phyloP scores from a whole-genome alignment of 1,139 yeast species.

The Kodamaea ohmeri region DNA sequence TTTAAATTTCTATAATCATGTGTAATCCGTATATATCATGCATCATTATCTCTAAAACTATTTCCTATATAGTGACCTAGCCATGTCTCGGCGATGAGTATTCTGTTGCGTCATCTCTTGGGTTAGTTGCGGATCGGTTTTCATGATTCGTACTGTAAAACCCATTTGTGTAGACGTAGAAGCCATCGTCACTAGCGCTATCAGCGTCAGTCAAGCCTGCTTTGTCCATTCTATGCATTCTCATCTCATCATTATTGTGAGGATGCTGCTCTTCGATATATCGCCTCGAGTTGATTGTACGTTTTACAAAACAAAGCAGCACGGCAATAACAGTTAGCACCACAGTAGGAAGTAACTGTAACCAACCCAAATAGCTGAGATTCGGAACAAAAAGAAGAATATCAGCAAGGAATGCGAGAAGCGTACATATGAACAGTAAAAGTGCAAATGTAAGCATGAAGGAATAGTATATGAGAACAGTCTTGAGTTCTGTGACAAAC shows the following conservation, averaged over 20 bases:
- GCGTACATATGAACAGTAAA: conserved; percentile 36
- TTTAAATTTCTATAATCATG: too few species aligned
- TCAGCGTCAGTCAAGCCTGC: conserved; percentile 26
- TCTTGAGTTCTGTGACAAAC: conserved; percentile 11
- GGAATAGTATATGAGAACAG: conserved; percentile 8
- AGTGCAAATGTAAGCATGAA: conserved; percentile 35
- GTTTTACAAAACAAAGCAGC: conserved; percentile 40
- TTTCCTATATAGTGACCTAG: background rate
- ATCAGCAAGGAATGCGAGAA: conserved; percentile 43
- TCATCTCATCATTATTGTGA: conserved; percentile 39
- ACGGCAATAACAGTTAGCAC: conserved; percentile 36
- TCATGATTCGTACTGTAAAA: conserved; percentile 19
- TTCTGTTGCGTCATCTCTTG: conserved; percentile 2
- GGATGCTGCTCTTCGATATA: conserved; percentile 32
- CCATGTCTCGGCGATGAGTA: background rate
- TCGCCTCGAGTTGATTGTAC: conserved; percentile 38
- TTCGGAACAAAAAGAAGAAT: conserved; percentile 41
- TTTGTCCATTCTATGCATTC: conserved; percentile 24
- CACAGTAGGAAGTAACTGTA: conserved; percentile 41
- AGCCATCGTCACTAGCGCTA: conserved; percentile 45
- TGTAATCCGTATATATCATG: too few species aligned
- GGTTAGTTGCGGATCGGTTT: conserved; percentile 8
- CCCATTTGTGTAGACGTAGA: conserved; percentile 46
- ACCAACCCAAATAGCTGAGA: conserved; percentile 44
- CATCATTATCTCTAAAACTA: too few species aligned